Conservation (phyloP, 2,329 filamentous ascomycete species). For the Fusarium redolens region DNA sequence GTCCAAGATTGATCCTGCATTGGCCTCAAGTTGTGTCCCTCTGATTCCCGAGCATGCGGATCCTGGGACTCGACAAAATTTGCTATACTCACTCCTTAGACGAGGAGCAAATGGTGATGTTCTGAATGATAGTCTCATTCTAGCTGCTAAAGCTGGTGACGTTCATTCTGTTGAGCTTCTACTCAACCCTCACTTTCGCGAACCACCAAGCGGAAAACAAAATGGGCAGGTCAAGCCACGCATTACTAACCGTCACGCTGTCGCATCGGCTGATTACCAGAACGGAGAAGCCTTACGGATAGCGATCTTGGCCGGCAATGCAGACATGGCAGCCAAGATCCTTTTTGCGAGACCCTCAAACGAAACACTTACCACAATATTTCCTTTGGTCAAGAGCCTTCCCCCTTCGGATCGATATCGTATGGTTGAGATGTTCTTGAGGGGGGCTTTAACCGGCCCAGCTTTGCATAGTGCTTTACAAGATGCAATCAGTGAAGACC, state of each 20-base stretch:
- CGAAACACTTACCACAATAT: constrained; percentile 61
- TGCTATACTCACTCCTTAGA: constrained; percentile 60
- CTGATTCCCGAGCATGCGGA: constrained; percentile 60
- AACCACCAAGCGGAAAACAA: constrained; percentile 35
- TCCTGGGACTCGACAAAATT: constrained; percentile 56
- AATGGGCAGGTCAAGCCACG: constrained; percentile 41
- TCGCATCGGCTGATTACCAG: constrained; percentile 64
- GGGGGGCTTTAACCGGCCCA: constrained; percentile 59
- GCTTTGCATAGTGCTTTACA: constrained; percentile 63
- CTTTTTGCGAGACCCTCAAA: constrained; percentile 59
- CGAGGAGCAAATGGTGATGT: constrained; percentile 62
- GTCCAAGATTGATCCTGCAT: constrained; percentile 55
- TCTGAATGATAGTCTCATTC: constrained; percentile 62
- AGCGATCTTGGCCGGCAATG: constrained; percentile 60
- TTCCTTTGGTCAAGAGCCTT: constrained; percentile 60
- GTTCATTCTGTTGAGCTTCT: constrained; percentile 60
- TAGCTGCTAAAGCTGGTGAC: constrained; percentile 62
- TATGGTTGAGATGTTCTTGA: constrained; percentile 63
- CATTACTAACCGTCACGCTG: constrained; percentile 57
- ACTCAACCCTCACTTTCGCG: constrained; percentile 60
- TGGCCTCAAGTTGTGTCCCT: constrained; percentile 63
- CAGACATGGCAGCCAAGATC: constrained; percentile 58
- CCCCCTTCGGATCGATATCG: constrained; percentile 57
- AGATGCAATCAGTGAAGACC: constrained; percentile 62
- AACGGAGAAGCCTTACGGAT: constrained; percentile 62